phyloP scores from a whole-genome alignment of 331 rosid species.

The Acacia pycnantha region DNA sequence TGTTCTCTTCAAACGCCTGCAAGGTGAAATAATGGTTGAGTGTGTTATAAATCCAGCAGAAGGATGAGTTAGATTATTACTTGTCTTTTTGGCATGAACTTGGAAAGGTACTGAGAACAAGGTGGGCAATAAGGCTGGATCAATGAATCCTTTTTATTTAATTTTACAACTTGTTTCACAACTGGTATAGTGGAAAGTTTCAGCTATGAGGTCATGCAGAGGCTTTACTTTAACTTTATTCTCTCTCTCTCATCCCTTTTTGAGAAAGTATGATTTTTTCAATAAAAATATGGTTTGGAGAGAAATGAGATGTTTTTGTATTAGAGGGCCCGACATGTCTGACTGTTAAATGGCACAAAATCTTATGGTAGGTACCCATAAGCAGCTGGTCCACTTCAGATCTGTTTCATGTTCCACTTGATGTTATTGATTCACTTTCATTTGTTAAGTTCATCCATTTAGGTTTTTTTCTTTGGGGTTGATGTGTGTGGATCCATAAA shows the following conservation, averaged over 20 bases:
- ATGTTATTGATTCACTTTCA: not conserved
- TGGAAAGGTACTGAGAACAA: conserved; percentile 30
- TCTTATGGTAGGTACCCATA: conserved; percentile 52
- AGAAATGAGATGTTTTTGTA: conserved; percentile 31
- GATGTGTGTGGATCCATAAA: not conserved
- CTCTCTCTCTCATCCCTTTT: not conserved
- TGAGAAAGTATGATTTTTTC: not conserved
- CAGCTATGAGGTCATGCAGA: conserved; percentile 24
- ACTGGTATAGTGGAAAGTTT: not conserved
- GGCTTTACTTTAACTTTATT: conserved; percentile 17
- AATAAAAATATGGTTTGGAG: not conserved
- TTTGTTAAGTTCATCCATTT: not conserved
- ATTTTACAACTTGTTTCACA: conserved; percentile 14
- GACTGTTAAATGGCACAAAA: conserved; percentile 43
- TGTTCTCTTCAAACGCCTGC: conserved; percentile 17
- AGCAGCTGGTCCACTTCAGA: conserved; percentile 42
- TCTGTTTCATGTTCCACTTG: conserved; percentile 28
- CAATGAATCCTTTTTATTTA: conserved; percentile 32
- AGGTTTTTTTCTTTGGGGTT: not conserved
- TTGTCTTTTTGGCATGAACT: conserved; percentile 40
- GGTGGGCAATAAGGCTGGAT: conserved; percentile 35
- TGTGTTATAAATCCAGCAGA: not conserved
- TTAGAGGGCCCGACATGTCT: conserved; percentile 42
- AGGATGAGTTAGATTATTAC: conserved; percentile 38
- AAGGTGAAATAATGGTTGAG: conserved; percentile 12